Base-by-base conservation (phyloP, 331 rosid genomes). In the Quercus phellos region DNA sequence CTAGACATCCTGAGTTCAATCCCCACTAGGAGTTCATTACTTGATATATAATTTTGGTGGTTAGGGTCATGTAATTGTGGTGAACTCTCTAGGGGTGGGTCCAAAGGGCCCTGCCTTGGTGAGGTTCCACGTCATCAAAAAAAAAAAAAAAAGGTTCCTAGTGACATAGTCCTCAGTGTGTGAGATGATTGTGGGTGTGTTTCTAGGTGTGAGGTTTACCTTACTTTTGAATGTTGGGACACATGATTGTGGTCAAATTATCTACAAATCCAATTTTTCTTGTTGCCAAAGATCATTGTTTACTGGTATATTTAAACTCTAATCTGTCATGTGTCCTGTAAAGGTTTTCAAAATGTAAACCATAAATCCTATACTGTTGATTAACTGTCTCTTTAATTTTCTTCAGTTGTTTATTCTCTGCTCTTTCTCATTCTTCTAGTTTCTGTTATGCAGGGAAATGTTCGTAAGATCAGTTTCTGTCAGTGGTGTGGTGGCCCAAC, bases 401-500 rank as follows among this genome's bases (percentile, higher is more conserved):
- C 8, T 56, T 77, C 22, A 51, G 27, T 46, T n/a, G 46, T 70
- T 42, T 42, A 55, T 34, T 29, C 16, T 54, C 9, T 51, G 22
- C 26, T 21, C 5, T 72, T 70, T 13, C 60, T 68, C 79, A 51
- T 55, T 11, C 38, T 54, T 77, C 32, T 19, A 50, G 35, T 80
- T 82, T 80, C 5, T 19, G 4, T 70, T 18, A 19, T 82, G 86
- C 78, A 94, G 97, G 99, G 88, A 5, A 75, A 81, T 66, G 86
- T 81, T 76, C 87, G 79, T 24, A 88, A 85, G 71, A 79, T 90
- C 59, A 90, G 89, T 68, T 94, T 94, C 85, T 94, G 99, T 78
- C 98, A 90, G 80, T 89, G 89, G 94, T 94, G 99, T 72, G 99
- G 99, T 69, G 99, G 97, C 38, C 79, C 83, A 38, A 88, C 94